Conservation (phyloP, 108 stramenopile genomes). For the Craspedostauros australis region DNA sequence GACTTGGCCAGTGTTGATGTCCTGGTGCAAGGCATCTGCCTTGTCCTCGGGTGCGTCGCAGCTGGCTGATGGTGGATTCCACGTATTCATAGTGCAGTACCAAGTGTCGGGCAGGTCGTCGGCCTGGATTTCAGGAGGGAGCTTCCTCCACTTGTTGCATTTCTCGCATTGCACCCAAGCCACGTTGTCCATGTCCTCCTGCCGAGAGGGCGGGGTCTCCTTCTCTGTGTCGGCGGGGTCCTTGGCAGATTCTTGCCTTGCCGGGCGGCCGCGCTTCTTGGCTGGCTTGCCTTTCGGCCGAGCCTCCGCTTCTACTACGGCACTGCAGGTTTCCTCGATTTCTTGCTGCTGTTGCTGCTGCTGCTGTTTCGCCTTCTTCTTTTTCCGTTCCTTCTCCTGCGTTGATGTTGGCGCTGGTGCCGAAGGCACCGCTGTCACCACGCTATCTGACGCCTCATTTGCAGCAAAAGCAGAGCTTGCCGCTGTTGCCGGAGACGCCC, state of each 20-base stretch:
- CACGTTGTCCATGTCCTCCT: slow-evolving; percentile 50
- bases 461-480: no score
- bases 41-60: slow-evolving; percentile 80
- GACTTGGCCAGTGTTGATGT: slow-evolving; percentile 37
- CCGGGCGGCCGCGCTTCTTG: slow-evolving; percentile 26
- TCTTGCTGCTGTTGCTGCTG: slow-evolving; percentile 1
- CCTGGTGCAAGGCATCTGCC: slow-evolving; percentile 40
- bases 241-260: no score
- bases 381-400: slow-evolving; percentile 12
- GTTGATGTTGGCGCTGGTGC: no score
- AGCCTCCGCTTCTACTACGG: slow-evolving; percentile 7
- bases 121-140: slow-evolving; percentile 67
- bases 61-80: slow-evolving; percentile 63
- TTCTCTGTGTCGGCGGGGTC: no score
- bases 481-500: no score
- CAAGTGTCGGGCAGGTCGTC: slow-evolving; percentile 72
- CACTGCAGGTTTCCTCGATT: background rate
- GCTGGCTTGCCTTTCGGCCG: slow-evolving; percentile 11
- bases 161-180: slow-evolving; percentile 89
- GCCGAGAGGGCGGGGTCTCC: slow-evolving; percentile 6
- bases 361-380: slow-evolving; percentile 12
- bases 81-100: slow-evolving; percentile 83
- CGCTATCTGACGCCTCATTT: no score
- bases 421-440: no score
- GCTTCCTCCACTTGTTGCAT: slow-evolving; percentile 76